Evolutionary conservation across 78 protist genomes (phyloP).

Genomic region (Salpingoeca rosetta): DNA sequence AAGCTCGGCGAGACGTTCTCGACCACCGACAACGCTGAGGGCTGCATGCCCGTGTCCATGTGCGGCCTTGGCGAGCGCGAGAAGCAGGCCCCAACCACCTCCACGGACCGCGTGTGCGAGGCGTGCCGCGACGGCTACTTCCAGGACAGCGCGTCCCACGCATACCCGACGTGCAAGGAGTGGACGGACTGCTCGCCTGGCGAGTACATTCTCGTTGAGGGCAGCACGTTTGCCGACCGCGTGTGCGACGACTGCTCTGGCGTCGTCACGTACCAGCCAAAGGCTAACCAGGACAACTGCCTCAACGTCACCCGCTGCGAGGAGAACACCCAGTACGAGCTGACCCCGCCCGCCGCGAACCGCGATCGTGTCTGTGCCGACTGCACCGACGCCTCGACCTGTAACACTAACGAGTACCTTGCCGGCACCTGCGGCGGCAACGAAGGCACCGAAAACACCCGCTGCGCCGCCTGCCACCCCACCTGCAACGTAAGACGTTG

Average conservation of each 20-base stretch:
- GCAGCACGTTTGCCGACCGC: background rate
- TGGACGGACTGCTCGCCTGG: background rate
- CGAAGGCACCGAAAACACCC: background rate
- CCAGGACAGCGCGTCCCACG: background rate
- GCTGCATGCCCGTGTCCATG: background rate
- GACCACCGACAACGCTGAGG: background rate
- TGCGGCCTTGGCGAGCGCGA: background rate
- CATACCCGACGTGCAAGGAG: background rate
- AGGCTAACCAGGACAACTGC: background rate
- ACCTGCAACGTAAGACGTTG: too few species aligned
- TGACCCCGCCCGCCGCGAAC: background rate
- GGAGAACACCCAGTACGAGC: background rate
- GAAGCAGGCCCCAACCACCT: background rate
- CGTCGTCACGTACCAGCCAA: background rate
- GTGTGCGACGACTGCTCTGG: background rate
- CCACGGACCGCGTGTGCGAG: background rate
- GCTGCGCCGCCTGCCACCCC: background rate
- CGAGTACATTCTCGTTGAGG: background rate
- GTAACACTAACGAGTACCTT: background rate
- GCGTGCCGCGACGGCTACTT: background rate
- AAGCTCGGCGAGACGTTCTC: background rate
- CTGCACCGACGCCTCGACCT: background rate
- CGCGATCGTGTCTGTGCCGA: background rate
- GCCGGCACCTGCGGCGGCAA: background rate
- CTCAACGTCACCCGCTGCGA: background rate